A percentile compares a stretch with the other conserved stretches of the same genome.
phyloP scores from a whole-genome alignment of 495 filamentous ascomycete species.

The Daldinia caldariorum region DNA sequence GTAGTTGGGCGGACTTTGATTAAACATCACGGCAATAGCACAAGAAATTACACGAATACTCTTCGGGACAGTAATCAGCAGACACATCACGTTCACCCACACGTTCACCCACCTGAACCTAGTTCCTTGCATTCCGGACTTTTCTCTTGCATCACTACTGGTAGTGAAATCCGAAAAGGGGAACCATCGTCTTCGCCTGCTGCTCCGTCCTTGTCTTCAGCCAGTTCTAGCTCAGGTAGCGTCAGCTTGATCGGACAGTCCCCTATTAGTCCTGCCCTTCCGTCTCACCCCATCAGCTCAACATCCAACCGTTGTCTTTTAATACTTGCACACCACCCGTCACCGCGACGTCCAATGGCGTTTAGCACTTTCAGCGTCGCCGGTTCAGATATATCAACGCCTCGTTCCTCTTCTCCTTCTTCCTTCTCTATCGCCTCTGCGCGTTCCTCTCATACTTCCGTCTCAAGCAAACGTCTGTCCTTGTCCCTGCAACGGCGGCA shows the following conservation, averaged over 20 bases:
- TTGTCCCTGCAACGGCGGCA: conserved; percentile 59
- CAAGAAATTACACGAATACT: conserved; percentile 39
- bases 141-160: conserved; percentile 49
- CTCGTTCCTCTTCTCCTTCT: conserved; percentile 63
- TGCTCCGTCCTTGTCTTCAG: conserved; percentile 33
- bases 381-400: conserved; percentile 63
- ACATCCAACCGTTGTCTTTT: conserved; percentile 44
- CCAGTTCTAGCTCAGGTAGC: conserved; percentile 11
- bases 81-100: conserved; percentile 37
- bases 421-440: conserved; percentile 56
- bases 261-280: conserved; percentile 34
- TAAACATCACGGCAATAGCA: conserved; percentile 38
- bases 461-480: conserved; percentile 64
- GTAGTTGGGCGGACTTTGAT: conserved; percentile 38
- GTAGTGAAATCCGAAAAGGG: conserved; percentile 46
- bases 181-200: conserved; percentile 36
- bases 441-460: conserved; percentile 62
- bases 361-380: conserved; percentile 57
- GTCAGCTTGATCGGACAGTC: conserved; percentile 40
- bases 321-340: conserved; percentile 38
- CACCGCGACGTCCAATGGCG: conserved; percentile 57
- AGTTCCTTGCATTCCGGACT: conserved; percentile 46
- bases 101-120: conserved; percentile 43
- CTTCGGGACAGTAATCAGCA: conserved; percentile 43
- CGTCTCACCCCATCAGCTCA: conserved; percentile 43